These are phyloP conservation scores for Geotrichum fermentans DNA, from an alignment of 1,139 yeast species.

Conservation along the genomic window DNA sequence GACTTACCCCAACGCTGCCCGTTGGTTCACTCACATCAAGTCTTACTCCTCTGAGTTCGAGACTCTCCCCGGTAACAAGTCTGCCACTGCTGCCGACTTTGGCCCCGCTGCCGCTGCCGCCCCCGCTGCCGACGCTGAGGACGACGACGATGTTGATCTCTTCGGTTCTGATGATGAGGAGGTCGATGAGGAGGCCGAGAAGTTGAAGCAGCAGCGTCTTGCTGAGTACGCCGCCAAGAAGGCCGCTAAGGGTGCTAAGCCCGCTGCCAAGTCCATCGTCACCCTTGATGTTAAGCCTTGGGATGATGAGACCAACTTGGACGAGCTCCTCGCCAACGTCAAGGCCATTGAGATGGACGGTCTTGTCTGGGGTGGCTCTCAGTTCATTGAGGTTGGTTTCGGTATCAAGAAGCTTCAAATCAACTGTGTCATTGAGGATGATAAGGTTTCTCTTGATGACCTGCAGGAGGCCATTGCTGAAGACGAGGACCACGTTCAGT, in stretches of 20 bases:
- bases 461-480: slow-evolving; percentile 83
- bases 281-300: slow-evolving; percentile 98
- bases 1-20: slow-evolving; percentile 88
- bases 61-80: slow-evolving; percentile 38
- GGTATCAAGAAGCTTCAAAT: slow-evolving; percentile 99
- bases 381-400: slow-evolving; percentile 94
- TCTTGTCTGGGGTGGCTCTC: slow-evolving; percentile 97
- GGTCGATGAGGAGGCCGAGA: slow-evolving; percentile 95
- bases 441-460: slow-evolving; percentile 85
- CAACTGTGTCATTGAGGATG: slow-evolving; percentile 97
- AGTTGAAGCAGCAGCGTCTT: slow-evolving; percentile 91
- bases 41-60: slow-evolving; percentile 82
- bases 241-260: slow-evolving; percentile 95
- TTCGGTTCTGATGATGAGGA: slow-evolving; percentile 93
- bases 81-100: slow-evolving; percentile 32
- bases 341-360: slow-evolving; percentile 84
- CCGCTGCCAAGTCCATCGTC: slow-evolving; percentile 96
- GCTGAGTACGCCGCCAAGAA: slow-evolving; percentile 97
- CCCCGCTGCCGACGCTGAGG: slow-evolving; percentile 67
- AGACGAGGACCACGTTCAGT: slow-evolving; percentile 98
- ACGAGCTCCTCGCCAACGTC: slow-evolving; percentile 78
- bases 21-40: slow-evolving; percentile 98
- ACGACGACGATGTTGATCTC: slow-evolving; percentile 86
- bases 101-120: slow-evolving; percentile 43
- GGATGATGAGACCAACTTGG: slow-evolving; percentile 98